Percentiles rank a stretch among this genome's conserved stretches.
Evolutionary conservation across 208 protist species (phyloP).

Genomic region (Crithidia brevicula): DNA sequence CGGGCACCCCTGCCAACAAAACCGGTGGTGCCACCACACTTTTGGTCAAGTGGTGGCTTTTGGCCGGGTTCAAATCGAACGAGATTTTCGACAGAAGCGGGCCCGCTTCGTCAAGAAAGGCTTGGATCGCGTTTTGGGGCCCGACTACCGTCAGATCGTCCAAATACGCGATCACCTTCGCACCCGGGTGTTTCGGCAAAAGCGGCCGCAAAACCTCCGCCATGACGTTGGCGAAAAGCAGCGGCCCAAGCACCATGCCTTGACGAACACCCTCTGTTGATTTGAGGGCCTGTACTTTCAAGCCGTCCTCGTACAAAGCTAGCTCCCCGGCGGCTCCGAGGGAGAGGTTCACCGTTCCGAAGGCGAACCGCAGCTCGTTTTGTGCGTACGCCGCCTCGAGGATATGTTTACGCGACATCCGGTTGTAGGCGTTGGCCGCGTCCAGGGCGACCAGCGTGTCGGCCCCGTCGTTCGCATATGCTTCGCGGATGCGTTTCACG

Average conservation of each 20-base stretch:
- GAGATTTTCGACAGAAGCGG: conserved; percentile 16
- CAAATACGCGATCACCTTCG: conserved; percentile 32
- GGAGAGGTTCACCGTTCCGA: conserved; percentile 17
- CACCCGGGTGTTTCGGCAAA: neutral
- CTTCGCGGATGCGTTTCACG: conserved; percentile 10
- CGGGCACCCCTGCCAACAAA: too few species aligned
- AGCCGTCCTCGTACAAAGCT: conserved; percentile 33
- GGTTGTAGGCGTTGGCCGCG: conserved; percentile 44
- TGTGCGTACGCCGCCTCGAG: conserved; percentile 15
- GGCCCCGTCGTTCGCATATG: neutral
- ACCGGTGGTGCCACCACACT: too few species aligned
- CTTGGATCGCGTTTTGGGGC: conserved; percentile 2
- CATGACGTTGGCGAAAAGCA: conserved; percentile 37
- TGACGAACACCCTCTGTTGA: conserved; percentile 38
- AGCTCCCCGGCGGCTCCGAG: conserved; percentile 22
- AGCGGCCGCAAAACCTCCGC: conserved; percentile 12
- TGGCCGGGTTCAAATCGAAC: conserved; percentile 35
- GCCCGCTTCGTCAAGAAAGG: conserved; percentile 14
- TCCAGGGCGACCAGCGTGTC: conserved; percentile 38
- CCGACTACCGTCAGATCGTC: conserved; percentile 39
- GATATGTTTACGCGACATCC: neutral
- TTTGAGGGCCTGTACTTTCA: neutral
- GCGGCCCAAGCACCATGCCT: conserved; percentile 41
- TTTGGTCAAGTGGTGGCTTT: conserved; percentile 21
- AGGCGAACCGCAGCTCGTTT: conserved; percentile 10